Conservation (phyloP, 345 rosid genomes). For the Citrus inodora region DNA sequence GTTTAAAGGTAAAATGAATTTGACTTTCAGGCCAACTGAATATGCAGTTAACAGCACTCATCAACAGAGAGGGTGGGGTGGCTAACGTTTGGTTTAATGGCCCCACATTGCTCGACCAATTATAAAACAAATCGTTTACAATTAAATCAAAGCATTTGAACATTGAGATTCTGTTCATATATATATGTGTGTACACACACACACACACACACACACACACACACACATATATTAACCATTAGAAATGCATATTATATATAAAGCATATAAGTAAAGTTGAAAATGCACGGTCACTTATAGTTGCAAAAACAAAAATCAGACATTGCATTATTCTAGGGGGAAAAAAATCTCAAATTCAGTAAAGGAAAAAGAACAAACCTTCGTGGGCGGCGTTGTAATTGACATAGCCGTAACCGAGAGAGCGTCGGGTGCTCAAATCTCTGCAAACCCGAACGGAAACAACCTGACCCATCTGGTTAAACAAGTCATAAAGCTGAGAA, state of each 20-base stretch:
- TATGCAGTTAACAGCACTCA: background rate
- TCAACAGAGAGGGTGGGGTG: background rate
- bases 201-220: no score
- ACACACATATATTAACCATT: background rate
- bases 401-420: conserved; percentile 48
- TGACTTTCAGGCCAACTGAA: background rate
- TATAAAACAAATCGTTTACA: background rate
- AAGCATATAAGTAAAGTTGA: background rate
- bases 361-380: conserved; percentile 15
- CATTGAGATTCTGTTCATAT: background rate
- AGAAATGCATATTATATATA: background rate
- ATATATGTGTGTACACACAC: no score
- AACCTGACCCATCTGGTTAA: conserved; percentile 51
- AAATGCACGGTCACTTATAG: background rate
- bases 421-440: conserved; percentile 43
- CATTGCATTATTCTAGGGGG: no score
- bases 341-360: background rate
- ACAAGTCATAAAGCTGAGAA: conserved; percentile 67
- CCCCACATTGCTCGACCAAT: background rate
- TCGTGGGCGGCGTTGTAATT: conserved; percentile 38
- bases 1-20: background rate
- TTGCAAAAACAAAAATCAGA: background rate
- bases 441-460: conserved; percentile 74
- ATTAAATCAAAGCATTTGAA: background rate
- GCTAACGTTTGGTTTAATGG: background rate